These are phyloP conservation scores for Austroboletus festivus DNA, from an alignment of 768 basidiomycete species.

Conservation along the genomic window DNA sequence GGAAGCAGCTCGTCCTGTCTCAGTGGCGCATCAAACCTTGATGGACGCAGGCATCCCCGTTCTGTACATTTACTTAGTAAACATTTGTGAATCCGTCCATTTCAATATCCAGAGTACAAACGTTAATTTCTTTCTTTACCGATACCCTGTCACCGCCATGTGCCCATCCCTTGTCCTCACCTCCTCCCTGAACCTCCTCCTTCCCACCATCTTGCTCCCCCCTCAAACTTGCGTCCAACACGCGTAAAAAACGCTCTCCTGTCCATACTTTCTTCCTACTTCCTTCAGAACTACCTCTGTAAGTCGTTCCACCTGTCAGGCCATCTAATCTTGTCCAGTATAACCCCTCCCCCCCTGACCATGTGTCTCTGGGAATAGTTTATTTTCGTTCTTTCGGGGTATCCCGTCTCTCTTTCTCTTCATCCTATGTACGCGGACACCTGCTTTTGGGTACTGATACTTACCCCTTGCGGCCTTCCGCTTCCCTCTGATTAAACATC, in stretches of 20 bases:
- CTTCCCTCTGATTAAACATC: constrained; percentile 17
- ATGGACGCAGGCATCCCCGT: no score
- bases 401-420: constrained; percentile 10
- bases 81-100: constrained; percentile 2
- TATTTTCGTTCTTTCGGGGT: constrained; percentile 24
- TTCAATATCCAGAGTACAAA: constrained; percentile 10
- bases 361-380: constrained; percentile 15
- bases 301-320: background rate
- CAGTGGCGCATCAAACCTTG: no score
- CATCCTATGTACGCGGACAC: no score
- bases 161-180: background rate
- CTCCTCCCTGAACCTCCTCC: no score
- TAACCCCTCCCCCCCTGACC: background rate
- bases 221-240: no score
- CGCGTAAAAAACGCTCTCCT: no score
- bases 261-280: no score
- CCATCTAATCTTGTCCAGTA: constrained; percentile 34
- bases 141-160: constrained; percentile 9
- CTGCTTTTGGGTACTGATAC: no score
- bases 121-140: constrained; percentile 21
- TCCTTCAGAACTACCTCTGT: no score
- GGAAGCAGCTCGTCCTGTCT: no score
- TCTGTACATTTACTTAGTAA: no score
- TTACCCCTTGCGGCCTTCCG: constrained; percentile 30
- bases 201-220: no score